These are phyloP conservation scores for Hortiboletus campestris DNA, from an alignment of 768 basidiomycete species.

Conservation along the genomic window DNA sequence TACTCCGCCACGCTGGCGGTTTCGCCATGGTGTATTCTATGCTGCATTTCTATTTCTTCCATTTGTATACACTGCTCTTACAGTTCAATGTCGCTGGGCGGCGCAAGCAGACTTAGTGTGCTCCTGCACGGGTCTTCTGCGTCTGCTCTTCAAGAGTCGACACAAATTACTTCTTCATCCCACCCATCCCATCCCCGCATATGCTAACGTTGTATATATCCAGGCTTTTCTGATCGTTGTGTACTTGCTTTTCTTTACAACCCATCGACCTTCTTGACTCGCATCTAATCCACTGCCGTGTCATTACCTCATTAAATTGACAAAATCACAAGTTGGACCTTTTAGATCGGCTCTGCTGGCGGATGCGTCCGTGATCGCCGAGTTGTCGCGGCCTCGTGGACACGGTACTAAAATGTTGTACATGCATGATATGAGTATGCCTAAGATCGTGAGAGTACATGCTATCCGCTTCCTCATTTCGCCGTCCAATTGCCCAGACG, in stretches of 20 bases:
- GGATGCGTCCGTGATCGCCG: neutral
- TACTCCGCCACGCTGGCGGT: slow-evolving; percentile 35
- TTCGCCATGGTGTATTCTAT: slow-evolving; percentile 39
- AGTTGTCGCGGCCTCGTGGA: too few relatives aligned
- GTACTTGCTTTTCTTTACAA: slow-evolving; percentile 20
- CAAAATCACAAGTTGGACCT: slow-evolving; percentile 18
- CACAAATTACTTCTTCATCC: neutral
- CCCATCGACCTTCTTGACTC: slow-evolving; percentile 21
- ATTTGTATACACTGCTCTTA: slow-evolving; percentile 42
- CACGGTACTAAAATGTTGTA: too few relatives aligned
- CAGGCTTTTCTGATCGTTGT: slow-evolving; percentile 27
- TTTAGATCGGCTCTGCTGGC: neutral
- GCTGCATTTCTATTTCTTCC: slow-evolving; percentile 43
- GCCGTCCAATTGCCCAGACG: too few relatives aligned
- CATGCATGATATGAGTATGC: too few relatives aligned
- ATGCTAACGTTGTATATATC: slow-evolving; percentile 33
- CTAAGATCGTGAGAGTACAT: neutral
- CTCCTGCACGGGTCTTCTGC: slow-evolving; percentile 6
- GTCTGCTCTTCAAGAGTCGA: slow-evolving; percentile 5
- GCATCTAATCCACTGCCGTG: slow-evolving; percentile 32
- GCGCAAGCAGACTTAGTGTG: slow-evolving; percentile 30
- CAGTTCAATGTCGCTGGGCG: slow-evolving; percentile 33
- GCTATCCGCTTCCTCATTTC: neutral
- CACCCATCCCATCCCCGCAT: slow-evolving; percentile 16
- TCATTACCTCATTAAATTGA: slow-evolving; percentile 16